Base-by-base conservation (phyloP, 192 early-diverging fungal genomes). In the Dispira simplex region DNA sequence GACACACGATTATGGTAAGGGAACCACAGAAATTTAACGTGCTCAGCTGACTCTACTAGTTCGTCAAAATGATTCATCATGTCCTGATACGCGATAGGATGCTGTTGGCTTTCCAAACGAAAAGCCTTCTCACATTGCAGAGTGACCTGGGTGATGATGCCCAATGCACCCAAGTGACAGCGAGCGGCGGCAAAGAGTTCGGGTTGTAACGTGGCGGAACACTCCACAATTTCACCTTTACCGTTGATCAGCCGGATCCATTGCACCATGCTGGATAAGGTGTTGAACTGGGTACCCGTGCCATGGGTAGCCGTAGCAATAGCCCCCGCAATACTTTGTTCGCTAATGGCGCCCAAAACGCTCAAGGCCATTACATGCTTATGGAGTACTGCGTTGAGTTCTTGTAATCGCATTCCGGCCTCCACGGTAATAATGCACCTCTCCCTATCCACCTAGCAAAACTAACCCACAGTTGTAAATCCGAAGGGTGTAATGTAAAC, bases 11-110 rank as follows among this genome's bases (percentile, higher is more conserved):
- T 80, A 10, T 83, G 85, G 49, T 90, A 82, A 26, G 87, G 85
- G 63, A 81, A 90, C 83, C 85, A 90, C 83, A 85, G 85, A 11
- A 90, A 65, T n/a, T 84, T 81, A 20, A 84, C 80, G 65, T 90
- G 84, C 67, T 90, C 81, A 11, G 87, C 82, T 10, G 84, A 84
- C 21, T 77, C 64, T 12, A 81, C 73, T 1, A 87, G 70, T 4
- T 16, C 46, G 43, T 68, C 64, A 26, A 86, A 71, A 52, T 81
- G 67, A 32, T 78, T 63, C 25, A 87, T 62, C 10, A 83, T 71
- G n/a, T 75, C 57, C 39, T 79, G 69, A 39, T 87, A 67, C 44
- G 74, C 80, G 26, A 73, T 75, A 1, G 87, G 83, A 39, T 65
- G 66, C 71, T 90, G 85, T 14, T 77, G 78, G 16, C 82, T 82